Percentiles rank a stretch among this genome's conserved stretches.
These are phyloP conservation scores for Coemansia sp. DNA, from an alignment of 192 early-diverging fungal genomes.

Conservation along the genomic window DNA sequence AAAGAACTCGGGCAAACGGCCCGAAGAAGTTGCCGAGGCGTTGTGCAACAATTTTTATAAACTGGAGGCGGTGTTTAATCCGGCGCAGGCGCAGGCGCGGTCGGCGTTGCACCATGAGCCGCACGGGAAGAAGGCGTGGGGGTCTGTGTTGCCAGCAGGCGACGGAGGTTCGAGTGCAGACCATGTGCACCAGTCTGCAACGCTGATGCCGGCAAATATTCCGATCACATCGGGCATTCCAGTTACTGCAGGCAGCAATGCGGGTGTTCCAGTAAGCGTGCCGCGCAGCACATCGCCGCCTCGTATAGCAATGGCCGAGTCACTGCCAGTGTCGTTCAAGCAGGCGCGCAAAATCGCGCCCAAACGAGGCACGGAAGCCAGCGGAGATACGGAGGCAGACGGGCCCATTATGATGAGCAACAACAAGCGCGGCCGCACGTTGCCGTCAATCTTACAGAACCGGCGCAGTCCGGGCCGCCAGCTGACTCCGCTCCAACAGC, in stretches of 20 bases:
- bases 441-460: constrained; percentile 31
- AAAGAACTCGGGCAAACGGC: constrained; percentile 32
- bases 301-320: constrained; percentile 29
- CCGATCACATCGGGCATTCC: background rate
- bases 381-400: constrained; percentile 12
- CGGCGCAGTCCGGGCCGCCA: constrained; percentile 16
- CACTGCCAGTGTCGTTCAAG: constrained; percentile 28
- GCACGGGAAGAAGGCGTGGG: background rate
- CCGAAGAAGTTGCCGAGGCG: constrained; percentile 41
- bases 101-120: background rate
- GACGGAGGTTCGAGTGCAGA: background rate
- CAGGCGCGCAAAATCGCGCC: constrained; percentile 43
- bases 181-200: background rate
- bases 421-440: constrained; percentile 48
- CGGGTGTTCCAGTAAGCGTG: constrained; percentile 38
- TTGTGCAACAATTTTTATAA: constrained; percentile 43
- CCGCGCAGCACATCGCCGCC: constrained; percentile 43
- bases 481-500: constrained; percentile 6
- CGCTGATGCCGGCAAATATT: background rate
- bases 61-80: constrained; percentile 41
- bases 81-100: constrained; percentile 16
- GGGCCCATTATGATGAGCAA: constrained; percentile 28
- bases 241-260: background rate
- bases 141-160: background rate
- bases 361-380: constrained; percentile 33